Conservation (phyloP, 83 land plant genomes). For the Thuja plicata region DNA sequence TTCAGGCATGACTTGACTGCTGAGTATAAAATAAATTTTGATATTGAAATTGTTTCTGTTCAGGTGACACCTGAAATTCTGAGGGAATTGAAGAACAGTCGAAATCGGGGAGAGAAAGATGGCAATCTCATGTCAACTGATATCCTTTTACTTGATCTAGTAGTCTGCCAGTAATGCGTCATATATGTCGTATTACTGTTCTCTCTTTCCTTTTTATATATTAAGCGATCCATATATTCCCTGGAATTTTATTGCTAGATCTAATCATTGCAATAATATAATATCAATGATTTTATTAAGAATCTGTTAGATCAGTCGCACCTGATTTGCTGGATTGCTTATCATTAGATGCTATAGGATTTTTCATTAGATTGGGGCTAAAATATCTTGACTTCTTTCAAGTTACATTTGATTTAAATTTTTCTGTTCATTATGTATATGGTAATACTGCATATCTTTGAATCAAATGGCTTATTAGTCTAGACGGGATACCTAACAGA, state of each 20-base stretch:
- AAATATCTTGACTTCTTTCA: neutral
- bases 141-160: slow-evolving; percentile 44
- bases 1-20: neutral
- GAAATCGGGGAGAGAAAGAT: slow-evolving; percentile 80
- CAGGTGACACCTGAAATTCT: slow-evolving; percentile 94
- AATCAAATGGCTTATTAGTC: neutral
- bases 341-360: neutral
- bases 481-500: neutral
- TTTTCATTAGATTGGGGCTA: neutral
- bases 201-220: neutral
- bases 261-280: too few species aligned
- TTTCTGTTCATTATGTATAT: neutral
- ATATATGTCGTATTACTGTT: neutral
- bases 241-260: neutral
- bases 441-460: neutral
- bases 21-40: neutral
- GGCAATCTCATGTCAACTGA: slow-evolving; percentile 39
- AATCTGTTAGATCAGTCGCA: neutral
- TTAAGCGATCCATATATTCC: neutral
- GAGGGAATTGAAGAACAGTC: slow-evolving; percentile 78
- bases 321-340: neutral
- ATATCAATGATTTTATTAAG: neutral
- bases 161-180: neutral
- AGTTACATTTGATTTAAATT: neutral
- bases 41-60: slow-evolving; percentile 6